These are phyloP conservation scores for Trypanosoma caninum DNA, from an alignment of 208 protist genomes.

Conservation along the genomic window DNA sequence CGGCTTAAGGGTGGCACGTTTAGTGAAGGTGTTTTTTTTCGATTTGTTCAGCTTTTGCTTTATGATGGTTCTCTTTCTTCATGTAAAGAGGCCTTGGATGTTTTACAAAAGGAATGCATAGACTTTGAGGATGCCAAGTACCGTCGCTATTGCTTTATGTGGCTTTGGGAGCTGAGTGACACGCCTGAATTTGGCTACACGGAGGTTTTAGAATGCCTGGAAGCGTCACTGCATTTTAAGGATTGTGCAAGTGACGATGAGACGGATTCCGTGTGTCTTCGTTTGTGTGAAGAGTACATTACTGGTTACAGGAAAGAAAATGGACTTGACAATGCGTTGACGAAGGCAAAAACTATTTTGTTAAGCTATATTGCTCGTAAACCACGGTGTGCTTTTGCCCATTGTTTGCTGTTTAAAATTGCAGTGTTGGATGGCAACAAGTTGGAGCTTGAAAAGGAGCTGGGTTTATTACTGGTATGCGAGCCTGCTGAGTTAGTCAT, in stretches of 20 bases:
- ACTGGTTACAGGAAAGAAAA: background rate
- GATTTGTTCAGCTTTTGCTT: slow-evolving; percentile 23
- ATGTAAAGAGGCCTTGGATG: slow-evolving; percentile 14
- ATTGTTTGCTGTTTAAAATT: slow-evolving; percentile 24
- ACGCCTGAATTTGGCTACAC: slow-evolving; percentile 3
- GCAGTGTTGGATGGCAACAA: slow-evolving; percentile 19
- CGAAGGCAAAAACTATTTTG: slow-evolving; percentile 11
- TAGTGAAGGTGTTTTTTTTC: slow-evolving; percentile 21
- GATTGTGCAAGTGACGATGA: slow-evolving; percentile 27
- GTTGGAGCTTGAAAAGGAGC: slow-evolving; percentile 11
- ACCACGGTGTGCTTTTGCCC: slow-evolving; percentile 20
- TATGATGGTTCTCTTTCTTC: slow-evolving; percentile 11
- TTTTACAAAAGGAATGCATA: slow-evolving; percentile 18
- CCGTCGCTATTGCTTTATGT: slow-evolving; percentile 26
- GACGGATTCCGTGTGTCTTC: slow-evolving; percentile 16
- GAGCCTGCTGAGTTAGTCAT: slow-evolving; percentile 19
- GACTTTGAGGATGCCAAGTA: slow-evolving; percentile 24
- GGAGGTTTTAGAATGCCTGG: slow-evolving; percentile 17
- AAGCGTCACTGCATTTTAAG: slow-evolving; percentile 18
- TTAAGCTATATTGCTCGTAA: slow-evolving; percentile 4
- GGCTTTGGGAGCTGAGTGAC: slow-evolving; percentile 29
- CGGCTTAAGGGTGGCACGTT: slow-evolving; percentile 6
- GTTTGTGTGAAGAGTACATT: slow-evolving; percentile 19
- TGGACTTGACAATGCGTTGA: background rate
- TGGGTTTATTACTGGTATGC: slow-evolving; percentile 12